Conservation (phyloP, 2,329 filamentous ascomycete species). For the Ilyonectria sp. region DNA sequence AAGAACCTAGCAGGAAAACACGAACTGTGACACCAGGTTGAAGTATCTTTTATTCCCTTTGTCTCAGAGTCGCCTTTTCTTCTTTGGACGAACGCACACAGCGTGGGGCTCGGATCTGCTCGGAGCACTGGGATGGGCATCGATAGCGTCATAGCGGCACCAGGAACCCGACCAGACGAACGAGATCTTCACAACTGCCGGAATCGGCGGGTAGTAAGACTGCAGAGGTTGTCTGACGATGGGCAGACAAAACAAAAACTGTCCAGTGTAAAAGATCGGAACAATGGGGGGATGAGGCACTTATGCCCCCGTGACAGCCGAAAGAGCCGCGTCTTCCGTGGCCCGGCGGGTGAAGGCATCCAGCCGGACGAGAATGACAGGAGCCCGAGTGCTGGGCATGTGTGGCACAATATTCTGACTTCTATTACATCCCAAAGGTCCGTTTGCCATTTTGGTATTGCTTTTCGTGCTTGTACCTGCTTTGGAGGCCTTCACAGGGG, state of each 20-base stretch:
- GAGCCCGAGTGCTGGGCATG: neutral
- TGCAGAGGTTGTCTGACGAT: slow-evolving; percentile 3
- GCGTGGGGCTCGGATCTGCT: neutral
- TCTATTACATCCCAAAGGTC: neutral
- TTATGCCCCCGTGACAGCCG: slow-evolving; percentile 30
- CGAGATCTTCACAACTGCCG: slow-evolving; percentile 20
- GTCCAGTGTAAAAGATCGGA: slow-evolving; percentile 1
- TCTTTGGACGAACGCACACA: neutral
- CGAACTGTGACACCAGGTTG: neutral
- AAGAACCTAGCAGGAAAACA: neutral
- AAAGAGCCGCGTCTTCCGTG: slow-evolving; percentile 31
- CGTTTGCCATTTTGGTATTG: neutral
- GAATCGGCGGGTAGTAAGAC: slow-evolving; percentile 18
- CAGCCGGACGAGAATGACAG: neutral
- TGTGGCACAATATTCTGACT: neutral
- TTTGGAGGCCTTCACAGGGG: neutral
- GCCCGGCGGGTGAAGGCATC: neutral
- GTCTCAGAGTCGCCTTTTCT: neutral
- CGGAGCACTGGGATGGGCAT: neutral
- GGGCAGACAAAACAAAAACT: slow-evolving; percentile 13
- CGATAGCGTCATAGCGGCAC: neutral
- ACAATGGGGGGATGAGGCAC: slow-evolving; percentile 27
- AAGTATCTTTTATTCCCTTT: neutral
- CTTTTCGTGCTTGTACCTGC: neutral
- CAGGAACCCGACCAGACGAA: neutral